phyloP scores from a whole-genome alignment of 805 yeast genomes.

The Schwanniomyces pseudopolymorphus region DNA sequence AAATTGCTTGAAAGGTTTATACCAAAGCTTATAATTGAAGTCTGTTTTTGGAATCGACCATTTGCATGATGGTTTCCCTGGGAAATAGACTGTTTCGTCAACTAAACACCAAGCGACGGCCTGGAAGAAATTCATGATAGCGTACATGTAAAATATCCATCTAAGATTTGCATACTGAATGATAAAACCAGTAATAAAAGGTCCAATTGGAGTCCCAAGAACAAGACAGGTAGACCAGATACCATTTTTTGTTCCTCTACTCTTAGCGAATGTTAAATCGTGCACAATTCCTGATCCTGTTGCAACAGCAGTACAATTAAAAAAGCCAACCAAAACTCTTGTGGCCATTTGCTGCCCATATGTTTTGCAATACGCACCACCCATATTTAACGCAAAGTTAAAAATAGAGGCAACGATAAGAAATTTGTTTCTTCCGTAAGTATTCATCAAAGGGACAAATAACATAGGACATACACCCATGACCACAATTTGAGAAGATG shows the following conservation, averaged over 20 bases:
- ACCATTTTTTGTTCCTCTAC: slow-evolving; percentile 15
- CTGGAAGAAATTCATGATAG: slow-evolving; percentile 13
- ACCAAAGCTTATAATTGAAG: neutral
- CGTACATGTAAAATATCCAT: slow-evolving; percentile 11
- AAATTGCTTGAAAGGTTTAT: neutral
- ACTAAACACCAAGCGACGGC: slow-evolving; percentile 9
- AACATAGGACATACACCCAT: slow-evolving; percentile 10
- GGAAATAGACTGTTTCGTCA: slow-evolving; percentile 10
- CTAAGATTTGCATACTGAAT: slow-evolving; percentile 8
- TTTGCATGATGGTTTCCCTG: slow-evolving; percentile 5
- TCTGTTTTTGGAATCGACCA: slow-evolving; percentile 4
- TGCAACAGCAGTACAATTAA: slow-evolving; percentile 12
- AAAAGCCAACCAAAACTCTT: slow-evolving; percentile 10
- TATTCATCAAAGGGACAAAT: slow-evolving; percentile 14
- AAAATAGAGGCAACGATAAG: slow-evolving; percentile 9
- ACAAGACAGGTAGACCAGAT: slow-evolving; percentile 14
- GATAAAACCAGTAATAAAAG: slow-evolving; percentile 14
- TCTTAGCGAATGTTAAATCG: slow-evolving; percentile 12
- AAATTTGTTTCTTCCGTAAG: slow-evolving; percentile 12
- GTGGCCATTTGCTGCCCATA: slow-evolving; percentile 13
- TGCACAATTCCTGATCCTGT: slow-evolving; percentile 13
- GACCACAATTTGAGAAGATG: slow-evolving; percentile 9
- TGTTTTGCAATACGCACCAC: slow-evolving; percentile 10
- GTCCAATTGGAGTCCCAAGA: slow-evolving; percentile 16
- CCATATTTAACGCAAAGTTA: slow-evolving; percentile 10